Conservation (phyloP, 2,329 filamentous ascomycete genomes). For the Calonectria honghensis region DNA sequence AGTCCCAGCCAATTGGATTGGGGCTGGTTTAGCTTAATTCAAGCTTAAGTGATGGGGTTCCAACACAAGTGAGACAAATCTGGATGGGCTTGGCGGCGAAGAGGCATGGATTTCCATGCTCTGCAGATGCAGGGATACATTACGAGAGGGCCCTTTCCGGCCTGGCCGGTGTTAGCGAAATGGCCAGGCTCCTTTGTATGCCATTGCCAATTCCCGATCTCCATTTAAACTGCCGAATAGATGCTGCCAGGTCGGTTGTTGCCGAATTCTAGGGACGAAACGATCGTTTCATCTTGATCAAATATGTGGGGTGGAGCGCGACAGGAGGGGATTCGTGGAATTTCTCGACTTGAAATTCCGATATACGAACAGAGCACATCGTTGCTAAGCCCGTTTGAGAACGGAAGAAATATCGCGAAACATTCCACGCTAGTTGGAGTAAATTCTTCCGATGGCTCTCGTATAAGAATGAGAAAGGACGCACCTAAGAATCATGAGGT, state of each 20-base stretch:
- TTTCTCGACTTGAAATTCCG: background rate
- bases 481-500: background rate
- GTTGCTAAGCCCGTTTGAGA: conserved; percentile 3
- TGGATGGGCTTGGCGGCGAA: background rate
- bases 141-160: background rate
- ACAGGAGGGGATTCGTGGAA: conserved; percentile 11
- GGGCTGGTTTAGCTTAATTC: conserved; percentile 5
- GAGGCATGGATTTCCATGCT: background rate
- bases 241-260: conserved; percentile 3
- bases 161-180: conserved; percentile 6
- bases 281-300: conserved; percentile 26
- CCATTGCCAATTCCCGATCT: background rate
- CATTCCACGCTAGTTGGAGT: background rate
- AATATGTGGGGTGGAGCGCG: background rate
- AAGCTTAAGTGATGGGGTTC: conserved; percentile 10
- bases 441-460: background rate
- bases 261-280: background rate
- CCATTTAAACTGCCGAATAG: background rate
- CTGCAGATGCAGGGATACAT: background rate
- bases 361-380: too few species aligned
- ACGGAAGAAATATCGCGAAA: conserved; percentile 13
- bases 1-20: background rate
- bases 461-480: background rate
- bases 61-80: background rate
- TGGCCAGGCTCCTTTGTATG: background rate